Conservation (phyloP, 768 basidiomycete species). For the Tylopilus sp. region DNA sequence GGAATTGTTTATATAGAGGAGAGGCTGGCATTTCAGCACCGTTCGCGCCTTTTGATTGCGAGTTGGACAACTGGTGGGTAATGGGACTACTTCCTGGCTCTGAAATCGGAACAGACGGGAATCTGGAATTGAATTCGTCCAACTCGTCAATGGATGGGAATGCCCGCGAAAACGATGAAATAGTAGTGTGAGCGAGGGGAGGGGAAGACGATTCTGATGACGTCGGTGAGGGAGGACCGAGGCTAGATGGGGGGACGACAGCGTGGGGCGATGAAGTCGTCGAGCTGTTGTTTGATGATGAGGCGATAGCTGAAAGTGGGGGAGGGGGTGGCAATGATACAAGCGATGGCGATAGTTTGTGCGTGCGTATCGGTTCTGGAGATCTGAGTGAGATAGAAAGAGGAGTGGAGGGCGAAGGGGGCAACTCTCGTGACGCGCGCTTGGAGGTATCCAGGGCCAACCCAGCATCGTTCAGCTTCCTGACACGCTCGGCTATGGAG, state of each 20-base stretch:
- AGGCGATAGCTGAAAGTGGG: constrained; percentile 6
- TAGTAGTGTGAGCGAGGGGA: constrained; percentile 35
- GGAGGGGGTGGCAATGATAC: constrained; percentile 29
- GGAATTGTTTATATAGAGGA: constrained; percentile 36
- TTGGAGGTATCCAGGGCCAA: constrained; percentile 57
- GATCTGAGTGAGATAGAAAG: constrained; percentile 25
- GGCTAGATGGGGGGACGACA: constrained; percentile 63
- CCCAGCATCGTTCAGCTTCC: constrained; percentile 69
- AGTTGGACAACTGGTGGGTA: constrained; percentile 14
- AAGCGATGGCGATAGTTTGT: constrained; percentile 38
- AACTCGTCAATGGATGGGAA: constrained; percentile 80
- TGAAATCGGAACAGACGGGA: constrained; percentile 50
- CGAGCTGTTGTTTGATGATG: constrained; percentile 29
- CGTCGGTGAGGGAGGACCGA: constrained; percentile 75
- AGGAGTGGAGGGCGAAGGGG: constrained; percentile 35
- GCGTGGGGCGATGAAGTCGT: constrained; percentile 52
- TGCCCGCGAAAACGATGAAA: constrained; percentile 59
- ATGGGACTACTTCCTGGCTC: constrained; percentile 30
- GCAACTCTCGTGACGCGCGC: constrained; percentile 53
- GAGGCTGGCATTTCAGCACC: constrained; percentile 30
- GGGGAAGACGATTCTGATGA: constrained; percentile 69
- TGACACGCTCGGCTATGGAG: constrained; percentile 80
- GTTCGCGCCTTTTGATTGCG: constrained; percentile 31
- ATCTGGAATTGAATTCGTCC: constrained; percentile 49
- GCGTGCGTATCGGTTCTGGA: constrained; percentile 33